These are phyloP conservation scores for Cyclaneusma minus DNA, from an alignment of 2,329 filamentous ascomycete species.

Conservation along the genomic window DNA sequence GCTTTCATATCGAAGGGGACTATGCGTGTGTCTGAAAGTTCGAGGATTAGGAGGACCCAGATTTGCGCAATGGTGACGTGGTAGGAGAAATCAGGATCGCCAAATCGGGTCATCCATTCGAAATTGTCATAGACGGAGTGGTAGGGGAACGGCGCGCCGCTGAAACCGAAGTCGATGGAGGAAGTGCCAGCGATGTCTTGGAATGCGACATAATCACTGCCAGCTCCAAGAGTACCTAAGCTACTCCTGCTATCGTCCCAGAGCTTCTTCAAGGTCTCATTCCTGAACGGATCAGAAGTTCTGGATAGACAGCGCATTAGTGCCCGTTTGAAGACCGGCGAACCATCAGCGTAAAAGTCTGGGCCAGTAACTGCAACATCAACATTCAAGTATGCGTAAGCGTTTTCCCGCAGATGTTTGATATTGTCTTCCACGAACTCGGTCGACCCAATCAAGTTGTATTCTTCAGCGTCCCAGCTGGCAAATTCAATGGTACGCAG, in stretches of 20 bases:
- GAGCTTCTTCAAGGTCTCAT: constrained; percentile 55
- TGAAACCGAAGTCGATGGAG: constrained; percentile 72
- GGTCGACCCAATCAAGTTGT: constrained; percentile 86
- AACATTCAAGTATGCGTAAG: constrained; percentile 81
- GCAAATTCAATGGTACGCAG: constrained; percentile 92
- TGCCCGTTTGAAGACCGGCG: constrained; percentile 61
- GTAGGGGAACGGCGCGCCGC: constrained; percentile 49
- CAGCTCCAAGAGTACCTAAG: constrained; percentile 55
- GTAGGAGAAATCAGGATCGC: constrained; percentile 71
- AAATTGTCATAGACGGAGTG: constrained; percentile 84
- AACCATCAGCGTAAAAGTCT: constrained; percentile 63
- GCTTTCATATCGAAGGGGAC: constrained; percentile 65
- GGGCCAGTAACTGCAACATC: constrained; percentile 66
- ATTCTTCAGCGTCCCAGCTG: constrained; percentile 89
- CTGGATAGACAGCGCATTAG: constrained; percentile 61
- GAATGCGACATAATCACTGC: constrained; percentile 78
- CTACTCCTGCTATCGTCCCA: constrained; percentile 53
- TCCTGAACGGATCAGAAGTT: constrained; percentile 54
- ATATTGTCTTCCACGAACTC: constrained; percentile 85
- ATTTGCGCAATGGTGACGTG: constrained; percentile 69
- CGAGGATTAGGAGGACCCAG: constrained; percentile 67
- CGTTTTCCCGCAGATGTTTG: constrained; percentile 55
- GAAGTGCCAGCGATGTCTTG: constrained; percentile 83
- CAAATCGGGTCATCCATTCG: constrained; percentile 65
- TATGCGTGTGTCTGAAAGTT: constrained; percentile 67